Conservation (phyloP, 2,329 filamentous ascomycete genomes). For the Alternaria solani region DNA sequence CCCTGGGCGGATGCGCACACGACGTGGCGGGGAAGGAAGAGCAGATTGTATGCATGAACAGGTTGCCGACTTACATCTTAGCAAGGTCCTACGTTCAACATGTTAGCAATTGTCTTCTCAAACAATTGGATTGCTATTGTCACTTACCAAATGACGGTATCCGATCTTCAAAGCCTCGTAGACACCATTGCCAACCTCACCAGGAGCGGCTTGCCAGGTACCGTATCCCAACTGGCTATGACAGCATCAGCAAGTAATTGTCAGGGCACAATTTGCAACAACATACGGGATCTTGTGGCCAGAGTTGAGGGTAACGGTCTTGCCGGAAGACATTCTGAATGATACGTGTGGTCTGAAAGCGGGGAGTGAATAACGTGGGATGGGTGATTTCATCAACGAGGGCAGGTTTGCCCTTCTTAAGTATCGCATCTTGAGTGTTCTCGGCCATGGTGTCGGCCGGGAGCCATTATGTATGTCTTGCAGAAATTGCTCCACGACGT, state of each 20-base stretch:
- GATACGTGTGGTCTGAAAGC: conserved; percentile 6
- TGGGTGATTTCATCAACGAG: conserved; percentile 4
- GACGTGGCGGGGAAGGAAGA: background rate
- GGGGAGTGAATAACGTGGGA: background rate
- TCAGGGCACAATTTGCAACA: conserved; percentile 47
- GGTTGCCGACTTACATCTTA: conserved; percentile 36
- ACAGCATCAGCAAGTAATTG: conserved; percentile 45
- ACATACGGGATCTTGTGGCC: conserved; percentile 57
- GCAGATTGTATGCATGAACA: background rate
- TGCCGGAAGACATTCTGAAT: conserved; percentile 46
- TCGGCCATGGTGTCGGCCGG: conserved; percentile 5
- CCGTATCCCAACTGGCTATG: conserved; percentile 49
- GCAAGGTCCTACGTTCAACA: conserved; percentile 49
- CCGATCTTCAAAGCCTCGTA: conserved; percentile 47
- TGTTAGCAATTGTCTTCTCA: background rate
- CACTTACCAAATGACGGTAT: conserved; percentile 45
- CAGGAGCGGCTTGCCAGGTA: conserved; percentile 46
- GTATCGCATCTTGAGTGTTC: conserved; percentile 14
- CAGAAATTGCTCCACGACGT: conserved; percentile 26
- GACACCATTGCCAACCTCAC: conserved; percentile 53
- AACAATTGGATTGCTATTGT: background rate
- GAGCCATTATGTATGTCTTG: conserved; percentile 6
- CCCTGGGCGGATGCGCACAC: background rate
- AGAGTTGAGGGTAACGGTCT: conserved; percentile 44
- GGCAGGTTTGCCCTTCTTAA: conserved; percentile 24